Conservation (phyloP, 1,284 basidiomycete genomes). For the Athelia psychrophila region DNA sequence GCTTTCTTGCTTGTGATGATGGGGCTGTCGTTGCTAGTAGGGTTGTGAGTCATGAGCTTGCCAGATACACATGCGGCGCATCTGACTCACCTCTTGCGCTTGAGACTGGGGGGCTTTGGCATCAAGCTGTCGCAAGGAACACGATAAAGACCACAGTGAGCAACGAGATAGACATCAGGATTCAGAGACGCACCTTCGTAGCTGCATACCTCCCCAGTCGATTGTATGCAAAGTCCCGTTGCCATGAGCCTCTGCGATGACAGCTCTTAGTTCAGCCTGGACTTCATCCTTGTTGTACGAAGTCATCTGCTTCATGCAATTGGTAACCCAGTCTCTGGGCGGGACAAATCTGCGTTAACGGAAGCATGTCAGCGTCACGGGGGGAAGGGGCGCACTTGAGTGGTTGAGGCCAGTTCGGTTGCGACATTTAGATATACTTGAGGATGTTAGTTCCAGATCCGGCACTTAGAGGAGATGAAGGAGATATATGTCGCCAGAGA, state of each 20-base stretch:
- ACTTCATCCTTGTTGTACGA: slow-evolving; percentile 73
- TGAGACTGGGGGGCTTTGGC: slow-evolving; percentile 59
- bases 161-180: slow-evolving; percentile 3
- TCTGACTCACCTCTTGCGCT: slow-evolving; percentile 65
- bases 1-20: slow-evolving; percentile 56
- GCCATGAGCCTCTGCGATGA: slow-evolving; percentile 80
- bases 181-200: slow-evolving; percentile 60
- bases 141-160: slow-evolving; percentile 20
- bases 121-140: slow-evolving; percentile 45
- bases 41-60: background rate
- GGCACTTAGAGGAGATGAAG: background rate
- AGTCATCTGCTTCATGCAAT: slow-evolving; percentile 79
- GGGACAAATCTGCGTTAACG: background rate
- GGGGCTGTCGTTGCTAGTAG: slow-evolving; percentile 36
- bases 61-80: background rate
- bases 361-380: too few relatives aligned
- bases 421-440: background rate
- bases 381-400: background rate
- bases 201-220: slow-evolving; percentile 81
- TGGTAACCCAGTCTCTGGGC: slow-evolving; percentile 79
- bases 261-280: slow-evolving; percentile 80
- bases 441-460: background rate
- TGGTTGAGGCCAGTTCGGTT: background rate
- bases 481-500: background rate
- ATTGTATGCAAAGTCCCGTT: slow-evolving; percentile 83